Conservation (phyloP, 306 rosid genomes). For the Rosa rugosa region DNA sequence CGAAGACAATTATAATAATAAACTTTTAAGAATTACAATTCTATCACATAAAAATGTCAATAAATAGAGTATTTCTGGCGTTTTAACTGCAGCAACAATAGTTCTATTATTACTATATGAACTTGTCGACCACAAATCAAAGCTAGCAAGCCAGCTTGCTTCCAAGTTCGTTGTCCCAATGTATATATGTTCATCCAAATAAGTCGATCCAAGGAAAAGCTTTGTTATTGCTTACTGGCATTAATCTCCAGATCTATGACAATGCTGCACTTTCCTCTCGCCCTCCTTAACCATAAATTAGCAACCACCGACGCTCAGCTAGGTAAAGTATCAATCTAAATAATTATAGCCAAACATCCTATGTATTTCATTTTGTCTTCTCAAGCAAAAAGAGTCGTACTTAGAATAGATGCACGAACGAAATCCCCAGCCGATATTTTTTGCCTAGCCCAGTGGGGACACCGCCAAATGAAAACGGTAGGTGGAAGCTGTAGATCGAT, state of each 20-base stretch:
- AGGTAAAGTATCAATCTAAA: background rate
- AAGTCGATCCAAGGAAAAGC: background rate
- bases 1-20: background rate
- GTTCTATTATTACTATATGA: background rate
- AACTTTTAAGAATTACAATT: background rate
- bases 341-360: background rate
- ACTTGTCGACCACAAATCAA: background rate
- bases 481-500: conserved; percentile 34
- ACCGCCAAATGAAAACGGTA: conserved; percentile 44
- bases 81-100: background rate
- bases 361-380: background rate
- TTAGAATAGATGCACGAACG: conserved; percentile 16
- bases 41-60: background rate
- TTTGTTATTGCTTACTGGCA: background rate
- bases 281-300: conserved; percentile 21
- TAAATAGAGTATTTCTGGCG: background rate
- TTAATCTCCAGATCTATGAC: background rate
- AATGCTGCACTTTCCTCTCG: conserved; percentile 15
- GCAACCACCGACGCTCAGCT: conserved; percentile 48
- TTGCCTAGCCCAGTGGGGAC: conserved; percentile 54
- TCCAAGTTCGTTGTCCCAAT: conserved; percentile 14
- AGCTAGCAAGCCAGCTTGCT: background rate
- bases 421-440: conserved; percentile 33
- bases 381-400: background rate
- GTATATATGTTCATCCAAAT: background rate